Percentiles rank a stretch among this genome's conserved stretches.
phyloP scores from a whole-genome alignment of 768 basidiomycete genomes.

The Boletellus ananas region DNA sequence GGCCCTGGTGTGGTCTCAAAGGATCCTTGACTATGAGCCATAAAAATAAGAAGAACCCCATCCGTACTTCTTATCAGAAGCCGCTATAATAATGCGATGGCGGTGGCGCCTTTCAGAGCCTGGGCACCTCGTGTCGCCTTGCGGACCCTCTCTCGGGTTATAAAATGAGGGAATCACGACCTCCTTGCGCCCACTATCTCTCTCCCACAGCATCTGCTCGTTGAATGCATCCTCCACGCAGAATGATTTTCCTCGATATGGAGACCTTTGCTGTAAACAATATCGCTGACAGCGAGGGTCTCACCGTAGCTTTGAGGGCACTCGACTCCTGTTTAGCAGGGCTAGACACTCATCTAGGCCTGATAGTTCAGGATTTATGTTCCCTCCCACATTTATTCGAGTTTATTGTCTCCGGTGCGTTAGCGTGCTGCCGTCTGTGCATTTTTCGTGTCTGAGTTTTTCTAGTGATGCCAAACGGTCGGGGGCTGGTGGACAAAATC shows the following conservation, averaged over 20 bases:
- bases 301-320: constrained; percentile 9
- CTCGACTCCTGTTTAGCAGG: constrained; percentile 27
- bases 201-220: not conserved
- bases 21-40: too few relatives aligned
- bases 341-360: constrained; percentile 16
- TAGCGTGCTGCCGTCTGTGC: too few relatives aligned
- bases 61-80: too few relatives aligned
- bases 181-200: not conserved
- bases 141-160: too few relatives aligned
- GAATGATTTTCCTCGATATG: constrained; percentile 12
- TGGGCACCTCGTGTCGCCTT: too few relatives aligned
- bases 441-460: not conserved
- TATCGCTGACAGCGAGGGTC: constrained; percentile 19
- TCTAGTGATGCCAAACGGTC: constrained; percentile 14
- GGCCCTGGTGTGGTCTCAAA: too few relatives aligned
- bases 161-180: too few relatives aligned
- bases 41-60: too few relatives aligned
- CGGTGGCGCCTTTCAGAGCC: too few relatives aligned
- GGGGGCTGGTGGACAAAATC: constrained; percentile 26
- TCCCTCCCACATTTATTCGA: constrained; percentile 26
- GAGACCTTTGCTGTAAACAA: constrained; percentile 15
- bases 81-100: too few relatives aligned
- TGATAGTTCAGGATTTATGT: constrained; percentile 28
- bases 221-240: not conserved
- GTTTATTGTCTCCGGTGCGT: constrained; percentile 29